A percentile compares a stretch with the other conserved stretches of the same genome.
Conservation (phyloP, 2,329 filamentous ascomycete genomes). For the Curvularia hawaiiensis region DNA sequence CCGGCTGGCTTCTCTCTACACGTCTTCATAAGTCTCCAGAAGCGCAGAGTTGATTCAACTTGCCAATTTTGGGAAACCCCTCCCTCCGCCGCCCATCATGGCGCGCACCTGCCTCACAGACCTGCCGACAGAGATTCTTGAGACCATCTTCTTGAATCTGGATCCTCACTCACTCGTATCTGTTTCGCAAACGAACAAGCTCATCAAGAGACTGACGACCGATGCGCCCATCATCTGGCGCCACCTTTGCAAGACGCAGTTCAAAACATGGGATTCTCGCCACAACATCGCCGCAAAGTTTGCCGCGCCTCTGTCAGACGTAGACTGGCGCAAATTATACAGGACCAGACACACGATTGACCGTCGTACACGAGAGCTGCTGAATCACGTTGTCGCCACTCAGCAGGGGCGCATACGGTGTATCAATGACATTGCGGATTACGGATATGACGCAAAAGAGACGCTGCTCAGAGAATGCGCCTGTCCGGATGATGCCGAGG, state of each 20-base stretch:
- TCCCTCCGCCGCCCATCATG: constrained; percentile 8
- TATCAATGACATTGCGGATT: constrained; percentile 71
- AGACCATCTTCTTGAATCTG: constrained; percentile 73
- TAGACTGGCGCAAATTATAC: constrained; percentile 72
- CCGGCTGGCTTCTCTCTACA: neutral
- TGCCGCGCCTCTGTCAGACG: constrained; percentile 56
- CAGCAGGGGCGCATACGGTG: constrained; percentile 72
- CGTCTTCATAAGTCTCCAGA: neutral
- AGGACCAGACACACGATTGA: constrained; percentile 44
- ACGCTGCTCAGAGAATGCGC: constrained; percentile 71
- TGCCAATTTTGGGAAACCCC: neutral
- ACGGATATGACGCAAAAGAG: constrained; percentile 90
- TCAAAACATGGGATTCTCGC: constrained; percentile 73
- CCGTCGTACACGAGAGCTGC: constrained; percentile 38
- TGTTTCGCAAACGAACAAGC: constrained; percentile 65
- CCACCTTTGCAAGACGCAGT: constrained; percentile 70
- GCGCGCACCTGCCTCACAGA: constrained; percentile 29
- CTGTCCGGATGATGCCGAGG: constrained; percentile 64
- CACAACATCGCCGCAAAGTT: constrained; percentile 43
- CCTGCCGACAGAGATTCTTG: constrained; percentile 84
- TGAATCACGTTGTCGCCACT: constrained; percentile 73
- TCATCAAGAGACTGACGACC: constrained; percentile 68
- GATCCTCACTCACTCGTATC: constrained; percentile 57
- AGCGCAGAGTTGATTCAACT: neutral
- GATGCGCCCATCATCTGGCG: constrained; percentile 81